A percentile compares a stretch with the other conserved stretches of the same genome.
phyloP scores from a whole-genome alignment of 768 basidiomycete species.

The Sarcodon sp. region DNA sequence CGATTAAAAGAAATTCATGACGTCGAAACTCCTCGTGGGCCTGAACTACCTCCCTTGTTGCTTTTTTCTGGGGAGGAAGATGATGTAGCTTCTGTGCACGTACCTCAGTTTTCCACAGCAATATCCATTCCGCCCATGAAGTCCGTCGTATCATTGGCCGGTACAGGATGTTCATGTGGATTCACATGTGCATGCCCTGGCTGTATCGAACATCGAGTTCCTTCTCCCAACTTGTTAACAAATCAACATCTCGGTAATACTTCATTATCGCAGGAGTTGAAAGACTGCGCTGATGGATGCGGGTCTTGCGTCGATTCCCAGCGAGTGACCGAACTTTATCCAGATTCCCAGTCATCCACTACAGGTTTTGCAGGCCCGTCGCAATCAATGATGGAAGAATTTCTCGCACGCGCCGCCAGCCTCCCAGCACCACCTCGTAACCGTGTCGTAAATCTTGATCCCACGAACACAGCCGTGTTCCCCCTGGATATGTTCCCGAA shows the following conservation, averaged over 20 bases:
- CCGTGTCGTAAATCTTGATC: constrained; percentile 28
- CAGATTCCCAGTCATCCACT: constrained; percentile 6
- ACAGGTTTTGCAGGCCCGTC: constrained; percentile 9
- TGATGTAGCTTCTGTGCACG: constrained; percentile 13
- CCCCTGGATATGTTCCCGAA: constrained; percentile 23
- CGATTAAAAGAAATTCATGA: background rate
- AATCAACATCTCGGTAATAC: constrained; percentile 18
- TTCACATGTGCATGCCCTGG: constrained; percentile 59
- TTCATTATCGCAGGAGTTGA: constrained; percentile 14
- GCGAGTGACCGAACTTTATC: constrained; percentile 25
- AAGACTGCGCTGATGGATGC: constrained; percentile 38
- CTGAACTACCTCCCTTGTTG: constrained; percentile 4
- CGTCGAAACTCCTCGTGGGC: background rate
- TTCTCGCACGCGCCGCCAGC: constrained; percentile 56
- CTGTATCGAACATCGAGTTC: constrained; percentile 57
- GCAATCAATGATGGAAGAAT: constrained; percentile 30
- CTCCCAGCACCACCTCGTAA: constrained; percentile 47
- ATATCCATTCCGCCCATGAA: constrained; percentile 45
- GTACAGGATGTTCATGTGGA: constrained; percentile 64
- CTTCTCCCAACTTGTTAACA: background rate
- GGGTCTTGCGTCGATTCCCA: constrained; percentile 47
- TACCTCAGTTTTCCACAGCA: constrained; percentile 15
- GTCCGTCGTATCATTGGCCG: constrained; percentile 43
- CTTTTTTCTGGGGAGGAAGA: background rate
- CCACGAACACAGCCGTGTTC: constrained; percentile 36